These are phyloP conservation scores for Obelidium mucronatum DNA, from an alignment of 192 early-diverging fungal species.

Conservation along the genomic window DNA sequence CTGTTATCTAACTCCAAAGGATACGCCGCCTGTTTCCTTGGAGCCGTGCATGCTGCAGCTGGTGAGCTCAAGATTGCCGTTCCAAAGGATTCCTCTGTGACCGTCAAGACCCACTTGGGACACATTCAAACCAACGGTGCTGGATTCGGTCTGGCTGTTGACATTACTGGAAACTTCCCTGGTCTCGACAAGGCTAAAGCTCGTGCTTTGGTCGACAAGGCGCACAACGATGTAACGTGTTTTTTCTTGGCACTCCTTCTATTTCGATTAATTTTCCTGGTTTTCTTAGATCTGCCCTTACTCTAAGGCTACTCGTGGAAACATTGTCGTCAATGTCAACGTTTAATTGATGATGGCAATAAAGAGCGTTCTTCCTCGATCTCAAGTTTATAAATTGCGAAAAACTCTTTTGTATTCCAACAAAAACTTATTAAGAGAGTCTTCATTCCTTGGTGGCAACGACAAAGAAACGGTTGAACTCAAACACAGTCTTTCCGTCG, in stretches of 20 bases:
- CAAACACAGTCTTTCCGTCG: constrained; percentile 15
- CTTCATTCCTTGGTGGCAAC: constrained; percentile 8
- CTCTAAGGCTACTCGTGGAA: constrained; percentile 43
- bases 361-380: too few species aligned
- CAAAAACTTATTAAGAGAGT: not conserved
- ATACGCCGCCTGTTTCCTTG: constrained; percentile 54
- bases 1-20: constrained; percentile 28
- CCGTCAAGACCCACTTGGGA: constrained; percentile 33
- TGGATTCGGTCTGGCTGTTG: constrained; percentile 42
- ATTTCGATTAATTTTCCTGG: not conserved
- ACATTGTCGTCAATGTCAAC: constrained; percentile 41
- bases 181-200: constrained; percentile 43
- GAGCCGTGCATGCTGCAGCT: constrained; percentile 47
- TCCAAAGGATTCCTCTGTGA: constrained; percentile 43
- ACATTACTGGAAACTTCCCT: constrained; percentile 29
- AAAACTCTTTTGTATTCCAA: not conserved
- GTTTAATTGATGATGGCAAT: not conserved
- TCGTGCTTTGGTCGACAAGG: constrained; percentile 38
- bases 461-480: constrained; percentile 24
- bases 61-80: constrained; percentile 37
- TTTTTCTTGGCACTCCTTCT: not conserved
- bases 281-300: constrained; percentile 50
- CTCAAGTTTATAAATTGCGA: not conserved
- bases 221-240: constrained; percentile 32
- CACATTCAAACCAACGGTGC: constrained; percentile 16